Percentiles rank a stretch among this genome's conserved stretches.
Evolutionary conservation across 2,329 filamentous ascomycete species (phyloP).

Genomic region (Fusarium guadeloupense): DNA sequence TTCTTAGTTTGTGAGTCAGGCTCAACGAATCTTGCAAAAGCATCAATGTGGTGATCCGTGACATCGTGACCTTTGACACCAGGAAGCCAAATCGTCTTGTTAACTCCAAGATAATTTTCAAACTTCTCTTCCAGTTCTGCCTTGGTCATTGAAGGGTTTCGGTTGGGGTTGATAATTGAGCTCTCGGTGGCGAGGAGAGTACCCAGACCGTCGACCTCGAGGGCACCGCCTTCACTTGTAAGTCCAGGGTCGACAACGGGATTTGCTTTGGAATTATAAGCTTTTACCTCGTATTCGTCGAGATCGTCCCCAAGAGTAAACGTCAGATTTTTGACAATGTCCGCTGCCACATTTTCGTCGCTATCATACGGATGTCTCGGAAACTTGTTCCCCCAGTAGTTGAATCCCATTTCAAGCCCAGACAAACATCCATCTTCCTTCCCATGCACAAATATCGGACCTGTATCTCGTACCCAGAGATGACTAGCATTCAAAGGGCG

Average conservation of each 20-base stretch:
- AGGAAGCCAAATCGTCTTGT: constrained; percentile 44
- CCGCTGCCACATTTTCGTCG: constrained; percentile 21
- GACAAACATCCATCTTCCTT: neutral
- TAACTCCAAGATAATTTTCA: constrained; percentile 31
- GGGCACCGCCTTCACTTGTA: constrained; percentile 37
- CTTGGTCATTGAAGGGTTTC: constrained; percentile 37
- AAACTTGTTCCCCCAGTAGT: constrained; percentile 43
- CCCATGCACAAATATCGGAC: constrained; percentile 34
- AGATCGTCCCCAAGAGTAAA: neutral
- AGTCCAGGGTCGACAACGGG: constrained; percentile 18
- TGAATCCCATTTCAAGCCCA: constrained; percentile 43
- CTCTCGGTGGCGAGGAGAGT: constrained; percentile 44
- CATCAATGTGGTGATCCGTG: constrained; percentile 46
- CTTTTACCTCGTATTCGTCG: too few relatives aligned
- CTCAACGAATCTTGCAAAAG: constrained; percentile 39
- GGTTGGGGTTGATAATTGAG: constrained; percentile 43
- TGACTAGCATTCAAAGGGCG: constrained; percentile 17
- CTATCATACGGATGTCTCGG: neutral
- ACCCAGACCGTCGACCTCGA: constrained; percentile 45
- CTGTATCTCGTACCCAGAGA: constrained; percentile 46
- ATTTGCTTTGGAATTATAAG: too few relatives aligned
- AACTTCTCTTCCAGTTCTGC: constrained; percentile 38
- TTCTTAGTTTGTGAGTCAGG: constrained; percentile 4
- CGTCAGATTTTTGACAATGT: neutral
- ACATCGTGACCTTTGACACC: constrained; percentile 36